These are phyloP conservation scores for Neopestalotiopsis sp. DNA, from an alignment of 2,329 filamentous ascomycete genomes.

Conservation along the genomic window DNA sequence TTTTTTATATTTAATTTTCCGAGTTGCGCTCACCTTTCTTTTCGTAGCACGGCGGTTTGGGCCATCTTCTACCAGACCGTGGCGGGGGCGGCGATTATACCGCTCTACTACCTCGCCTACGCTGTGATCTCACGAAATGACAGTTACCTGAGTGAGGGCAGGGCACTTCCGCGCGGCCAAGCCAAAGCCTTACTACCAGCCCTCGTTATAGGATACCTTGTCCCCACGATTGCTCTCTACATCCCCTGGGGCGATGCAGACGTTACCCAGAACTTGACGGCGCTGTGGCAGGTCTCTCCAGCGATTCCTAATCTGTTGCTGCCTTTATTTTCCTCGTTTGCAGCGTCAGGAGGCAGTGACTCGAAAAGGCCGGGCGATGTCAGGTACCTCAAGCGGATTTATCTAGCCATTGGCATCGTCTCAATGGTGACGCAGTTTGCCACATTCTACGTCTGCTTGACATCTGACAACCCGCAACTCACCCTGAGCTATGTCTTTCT, in stretches of 20 bases:
- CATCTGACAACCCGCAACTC: constrained; percentile 29
- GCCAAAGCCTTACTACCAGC: constrained; percentile 30
- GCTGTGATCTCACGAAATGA: constrained; percentile 24
- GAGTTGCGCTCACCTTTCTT: neutral
- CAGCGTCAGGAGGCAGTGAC: neutral
- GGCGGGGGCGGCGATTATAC: constrained; percentile 31
- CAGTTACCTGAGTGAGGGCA: constrained; percentile 27
- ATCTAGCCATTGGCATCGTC: constrained; percentile 28
- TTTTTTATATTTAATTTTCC: neutral
- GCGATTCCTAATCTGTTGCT: constrained; percentile 30
- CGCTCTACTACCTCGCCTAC: constrained; percentile 32
- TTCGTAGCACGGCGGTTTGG: constrained; percentile 28
- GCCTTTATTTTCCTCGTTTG: neutral
- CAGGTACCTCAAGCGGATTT: constrained; percentile 33
- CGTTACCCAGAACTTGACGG: constrained; percentile 28
- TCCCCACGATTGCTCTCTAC: constrained; percentile 32
- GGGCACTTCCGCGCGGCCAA: constrained; percentile 26
- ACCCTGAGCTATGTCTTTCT: constrained; percentile 32
- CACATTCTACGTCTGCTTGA: constrained; percentile 30
- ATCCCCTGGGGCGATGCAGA: constrained; percentile 24
- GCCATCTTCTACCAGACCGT: constrained; percentile 33
- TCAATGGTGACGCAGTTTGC: constrained; percentile 27
- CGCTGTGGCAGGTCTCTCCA: constrained; percentile 35
- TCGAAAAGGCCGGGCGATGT: constrained; percentile 26
- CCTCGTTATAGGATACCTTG: constrained; percentile 31